Conservation (phyloP, 768 basidiomycete genomes). For the Podaxis rugospora region DNA sequence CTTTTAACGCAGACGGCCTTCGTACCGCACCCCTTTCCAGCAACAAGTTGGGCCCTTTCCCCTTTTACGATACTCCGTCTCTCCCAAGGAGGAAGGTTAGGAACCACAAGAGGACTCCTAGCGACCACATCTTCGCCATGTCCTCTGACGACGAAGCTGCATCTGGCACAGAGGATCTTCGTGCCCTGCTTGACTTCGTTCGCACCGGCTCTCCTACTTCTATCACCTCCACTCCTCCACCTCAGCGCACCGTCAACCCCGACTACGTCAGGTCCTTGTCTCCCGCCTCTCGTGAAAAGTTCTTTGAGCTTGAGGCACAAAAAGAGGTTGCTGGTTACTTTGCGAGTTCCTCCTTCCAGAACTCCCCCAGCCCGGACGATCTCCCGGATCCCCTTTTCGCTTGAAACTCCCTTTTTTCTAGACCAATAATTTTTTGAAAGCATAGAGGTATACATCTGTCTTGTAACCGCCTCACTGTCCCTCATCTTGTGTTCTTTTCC, state of each 20-base stretch:
- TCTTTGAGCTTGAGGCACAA: constrained; percentile 28
- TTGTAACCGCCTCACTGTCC: background rate
- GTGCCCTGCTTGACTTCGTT: constrained; percentile 26
- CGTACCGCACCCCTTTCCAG: constrained; percentile 47
- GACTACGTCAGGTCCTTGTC: constrained; percentile 16
- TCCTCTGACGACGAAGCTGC: constrained; percentile 64
- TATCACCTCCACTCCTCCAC: constrained; percentile 16
- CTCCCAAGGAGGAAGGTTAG: constrained; percentile 20
- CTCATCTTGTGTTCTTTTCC: background rate
- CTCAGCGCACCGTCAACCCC: constrained; percentile 8
- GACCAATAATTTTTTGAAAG: constrained; percentile 22
- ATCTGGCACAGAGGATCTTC: constrained; percentile 30
- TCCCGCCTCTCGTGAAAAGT: constrained; percentile 21
- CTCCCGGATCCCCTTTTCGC: constrained; percentile 65
- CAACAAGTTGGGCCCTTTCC: constrained; percentile 27
- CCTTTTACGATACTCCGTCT: constrained; percentile 29
- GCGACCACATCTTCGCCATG: constrained; percentile 73
- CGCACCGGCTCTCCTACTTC: constrained; percentile 11
- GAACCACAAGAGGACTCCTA: constrained; percentile 58
- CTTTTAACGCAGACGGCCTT: constrained; percentile 31
- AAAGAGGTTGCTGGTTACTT: constrained; percentile 49
- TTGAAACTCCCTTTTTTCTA: constrained; percentile 22
- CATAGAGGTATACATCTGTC: constrained; percentile 20
- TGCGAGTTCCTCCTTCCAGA: constrained; percentile 82
- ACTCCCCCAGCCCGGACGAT: constrained; percentile 81